Evolutionary conservation across 345 rosid species (phyloP).

Genomic region (Erysimum cheiranthoides): DNA sequence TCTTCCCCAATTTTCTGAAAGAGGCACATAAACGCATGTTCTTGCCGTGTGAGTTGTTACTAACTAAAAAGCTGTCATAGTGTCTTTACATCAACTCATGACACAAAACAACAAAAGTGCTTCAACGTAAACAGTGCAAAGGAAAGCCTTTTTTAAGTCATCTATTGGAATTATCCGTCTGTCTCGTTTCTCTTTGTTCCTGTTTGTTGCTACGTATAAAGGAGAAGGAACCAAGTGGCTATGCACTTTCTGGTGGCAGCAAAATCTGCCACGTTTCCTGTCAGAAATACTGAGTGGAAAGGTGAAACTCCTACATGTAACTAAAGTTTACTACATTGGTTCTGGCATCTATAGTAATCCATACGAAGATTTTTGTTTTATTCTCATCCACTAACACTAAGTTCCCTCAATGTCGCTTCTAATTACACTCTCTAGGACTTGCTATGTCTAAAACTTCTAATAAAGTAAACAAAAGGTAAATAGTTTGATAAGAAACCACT

Average conservation of each 20-base stretch:
- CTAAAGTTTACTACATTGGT: slow-evolving; percentile 23
- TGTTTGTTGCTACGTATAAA: slow-evolving; percentile 32
- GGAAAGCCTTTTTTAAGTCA: slow-evolving; percentile 23
- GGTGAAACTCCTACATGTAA: slow-evolving; percentile 26
- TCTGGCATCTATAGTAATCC: slow-evolving; percentile 27
- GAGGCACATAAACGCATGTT: slow-evolving; percentile 43
- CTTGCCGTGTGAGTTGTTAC: slow-evolving; percentile 42
- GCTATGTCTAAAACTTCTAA: slow-evolving; percentile 19
- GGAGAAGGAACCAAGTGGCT: slow-evolving; percentile 39
- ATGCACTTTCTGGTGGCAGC: slow-evolving; percentile 28
- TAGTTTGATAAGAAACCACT: slow-evolving; percentile 39
- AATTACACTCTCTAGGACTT: slow-evolving; percentile 13
- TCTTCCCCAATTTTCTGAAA: slow-evolving; percentile 75
- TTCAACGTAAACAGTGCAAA: slow-evolving; percentile 23
- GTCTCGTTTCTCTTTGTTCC: slow-evolving; percentile 44
- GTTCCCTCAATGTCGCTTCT: slow-evolving; percentile 16
- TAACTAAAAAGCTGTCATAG: slow-evolving; percentile 38
- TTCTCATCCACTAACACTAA: slow-evolving; percentile 1
- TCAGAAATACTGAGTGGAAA: slow-evolving; percentile 37
- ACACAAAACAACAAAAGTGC: slow-evolving; percentile 37
- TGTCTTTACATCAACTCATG: slow-evolving; percentile 49
- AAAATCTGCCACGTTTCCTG: slow-evolving; percentile 37
- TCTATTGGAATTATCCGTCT: slow-evolving; percentile 42
- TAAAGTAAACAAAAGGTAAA: slow-evolving; percentile 31
- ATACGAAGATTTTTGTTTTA: neutral